These are phyloP conservation scores for Nakaseomyces bracarensis DNA, from an alignment of 1,139 yeast species.

Conservation along the genomic window DNA sequence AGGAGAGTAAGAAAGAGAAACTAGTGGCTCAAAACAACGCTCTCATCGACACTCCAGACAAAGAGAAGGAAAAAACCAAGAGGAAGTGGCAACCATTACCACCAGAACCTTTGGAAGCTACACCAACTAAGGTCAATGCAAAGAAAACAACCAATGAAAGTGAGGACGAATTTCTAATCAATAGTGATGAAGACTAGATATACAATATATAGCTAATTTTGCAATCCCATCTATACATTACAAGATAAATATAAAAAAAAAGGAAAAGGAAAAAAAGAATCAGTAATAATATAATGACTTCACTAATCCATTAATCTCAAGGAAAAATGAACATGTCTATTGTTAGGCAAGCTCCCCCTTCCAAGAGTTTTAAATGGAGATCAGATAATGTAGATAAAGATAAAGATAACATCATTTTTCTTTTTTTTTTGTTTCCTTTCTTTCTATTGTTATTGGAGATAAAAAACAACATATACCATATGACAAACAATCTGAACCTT, in stretches of 20 bases:
- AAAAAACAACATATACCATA: too few relatives aligned
- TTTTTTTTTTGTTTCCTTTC: neutral
- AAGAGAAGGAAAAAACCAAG: conserved; percentile 12
- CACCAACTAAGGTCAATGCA: conserved; percentile 24
- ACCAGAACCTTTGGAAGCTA: conserved; percentile 22
- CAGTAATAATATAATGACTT: neutral
- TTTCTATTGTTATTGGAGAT: neutral
- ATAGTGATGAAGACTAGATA: conserved; percentile 28
- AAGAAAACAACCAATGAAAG: conserved; percentile 15
- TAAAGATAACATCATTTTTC: conserved; percentile 2
- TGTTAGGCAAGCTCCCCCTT: conserved; percentile 6
- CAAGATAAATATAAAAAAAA: neutral
- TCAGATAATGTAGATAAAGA: conserved; percentile 6
- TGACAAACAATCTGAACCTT: too few relatives aligned
- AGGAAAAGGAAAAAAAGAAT: neutral
- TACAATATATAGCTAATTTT: neutral
- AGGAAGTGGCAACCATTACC: conserved; percentile 25
- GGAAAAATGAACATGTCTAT: conserved; percentile 4
- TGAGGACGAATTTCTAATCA: conserved; percentile 27
- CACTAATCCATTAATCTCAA: too few relatives aligned
- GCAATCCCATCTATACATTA: too few relatives aligned
- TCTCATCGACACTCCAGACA: conserved; percentile 31
- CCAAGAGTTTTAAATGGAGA: too few relatives aligned
- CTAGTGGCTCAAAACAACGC: conserved; percentile 26
- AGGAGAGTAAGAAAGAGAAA: conserved; percentile 13